phyloP scores from a whole-genome alignment of 2,329 filamentous ascomycete genomes.

The Aaosphaeria arxii region DNA sequence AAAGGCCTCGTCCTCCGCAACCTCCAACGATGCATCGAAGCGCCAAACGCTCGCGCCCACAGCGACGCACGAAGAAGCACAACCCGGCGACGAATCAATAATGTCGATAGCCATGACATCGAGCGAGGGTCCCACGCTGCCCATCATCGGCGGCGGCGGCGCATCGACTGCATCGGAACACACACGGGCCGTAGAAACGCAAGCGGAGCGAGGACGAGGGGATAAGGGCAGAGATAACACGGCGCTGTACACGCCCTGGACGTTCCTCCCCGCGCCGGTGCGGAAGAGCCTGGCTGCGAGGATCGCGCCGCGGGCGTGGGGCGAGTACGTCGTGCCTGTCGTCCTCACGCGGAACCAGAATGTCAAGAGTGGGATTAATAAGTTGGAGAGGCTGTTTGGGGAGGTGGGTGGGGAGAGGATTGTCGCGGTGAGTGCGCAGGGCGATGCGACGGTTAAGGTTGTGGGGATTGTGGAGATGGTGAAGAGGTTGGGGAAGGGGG shows the following conservation, averaged over 20 bases:
- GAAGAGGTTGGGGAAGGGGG: not conserved
- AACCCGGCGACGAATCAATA: conserved; percentile 4
- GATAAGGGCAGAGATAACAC: not conserved
- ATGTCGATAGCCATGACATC: conserved; percentile 4
- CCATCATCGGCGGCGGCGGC: conserved; percentile 5
- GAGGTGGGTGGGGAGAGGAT: not conserved
- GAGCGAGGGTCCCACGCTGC: conserved; percentile 16
- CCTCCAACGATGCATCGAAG: not conserved
- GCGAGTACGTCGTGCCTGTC: not conserved
- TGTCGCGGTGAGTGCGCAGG: not conserved
- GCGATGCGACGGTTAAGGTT: not conserved
- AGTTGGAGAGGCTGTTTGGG: not conserved
- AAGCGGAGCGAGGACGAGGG: not conserved
- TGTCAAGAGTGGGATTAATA: conserved; percentile 8
- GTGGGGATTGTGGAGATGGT: not conserved
- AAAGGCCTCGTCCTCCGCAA: not conserved
- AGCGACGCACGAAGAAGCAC: not conserved
- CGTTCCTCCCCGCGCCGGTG: conserved; percentile 3
- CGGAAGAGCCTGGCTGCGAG: not conserved
- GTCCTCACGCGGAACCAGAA: conserved; percentile 13
- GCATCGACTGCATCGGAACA: not conserved
- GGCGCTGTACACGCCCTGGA: conserved; percentile 9
- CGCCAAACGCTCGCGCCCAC: not conserved
- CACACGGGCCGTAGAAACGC: not conserved
- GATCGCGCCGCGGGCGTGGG: not conserved